Conservation (phyloP, 495 filamentous ascomycete genomes). For the Penicillium canariense region DNA sequence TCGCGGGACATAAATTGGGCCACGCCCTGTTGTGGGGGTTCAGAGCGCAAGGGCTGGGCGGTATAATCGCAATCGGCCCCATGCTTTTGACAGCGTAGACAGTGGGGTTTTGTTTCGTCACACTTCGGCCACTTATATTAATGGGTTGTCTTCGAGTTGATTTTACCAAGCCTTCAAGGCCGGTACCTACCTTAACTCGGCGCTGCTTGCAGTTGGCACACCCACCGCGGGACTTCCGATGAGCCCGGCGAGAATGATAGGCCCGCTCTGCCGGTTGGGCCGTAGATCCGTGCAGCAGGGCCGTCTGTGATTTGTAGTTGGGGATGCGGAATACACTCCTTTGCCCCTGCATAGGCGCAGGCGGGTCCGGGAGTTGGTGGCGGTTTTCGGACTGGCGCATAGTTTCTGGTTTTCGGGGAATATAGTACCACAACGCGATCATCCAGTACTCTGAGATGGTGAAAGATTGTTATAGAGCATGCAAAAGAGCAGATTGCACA, state of each 20-base stretch:
- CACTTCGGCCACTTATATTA: constrained; percentile 30
- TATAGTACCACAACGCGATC: background rate
- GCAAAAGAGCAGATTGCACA: background rate
- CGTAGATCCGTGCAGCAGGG: constrained; percentile 3
- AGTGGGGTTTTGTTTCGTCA: constrained; percentile 46
- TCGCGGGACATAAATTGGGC: constrained; percentile 21
- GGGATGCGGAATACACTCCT: constrained; percentile 29
- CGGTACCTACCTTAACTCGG: constrained; percentile 43
- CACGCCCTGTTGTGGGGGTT: constrained; percentile 16
- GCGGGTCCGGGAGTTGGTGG: background rate
- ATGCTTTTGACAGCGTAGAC: constrained; percentile 41
- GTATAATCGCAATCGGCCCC: constrained; percentile 41
- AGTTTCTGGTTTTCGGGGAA: background rate
- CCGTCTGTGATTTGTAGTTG: constrained; percentile 15
- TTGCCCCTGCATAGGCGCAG: constrained; percentile 25
- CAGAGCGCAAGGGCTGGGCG: constrained; percentile 1
- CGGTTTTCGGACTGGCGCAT: constrained; percentile 8
- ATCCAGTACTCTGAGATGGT: background rate
- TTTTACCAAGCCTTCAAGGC: background rate
- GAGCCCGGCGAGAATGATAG: constrained; percentile 35
- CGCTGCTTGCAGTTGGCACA: constrained; percentile 49
- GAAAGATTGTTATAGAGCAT: background rate
- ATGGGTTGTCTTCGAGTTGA: background rate
- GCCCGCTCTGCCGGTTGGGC: constrained; percentile 12
- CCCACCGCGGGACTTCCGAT: constrained; percentile 46